phyloP scores from a whole-genome alignment of 176 grass and related monocot genomes.

The Ensete ventricosum region DNA sequence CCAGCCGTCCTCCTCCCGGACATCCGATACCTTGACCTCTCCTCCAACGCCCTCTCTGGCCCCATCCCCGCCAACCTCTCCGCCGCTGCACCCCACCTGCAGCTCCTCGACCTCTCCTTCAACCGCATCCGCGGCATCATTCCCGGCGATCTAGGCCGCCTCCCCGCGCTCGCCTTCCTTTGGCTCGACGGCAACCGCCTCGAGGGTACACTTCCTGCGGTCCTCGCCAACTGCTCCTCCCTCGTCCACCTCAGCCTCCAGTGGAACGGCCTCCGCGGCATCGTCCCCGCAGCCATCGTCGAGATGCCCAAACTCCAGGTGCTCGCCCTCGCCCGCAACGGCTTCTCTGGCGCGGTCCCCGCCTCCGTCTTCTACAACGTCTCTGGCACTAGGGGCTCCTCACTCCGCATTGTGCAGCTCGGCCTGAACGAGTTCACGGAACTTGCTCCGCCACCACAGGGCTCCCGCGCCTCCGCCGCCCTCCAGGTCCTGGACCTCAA shows the following conservation, averaged over 20 bases:
- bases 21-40: conserved; percentile 76
- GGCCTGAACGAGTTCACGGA: conserved; percentile 58
- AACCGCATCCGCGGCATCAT: conserved; percentile 84
- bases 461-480: conserved; percentile 12
- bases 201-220: conserved; percentile 79
- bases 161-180: conserved; percentile 76
- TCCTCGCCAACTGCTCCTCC: conserved; percentile 71
- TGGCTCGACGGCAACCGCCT: conserved; percentile 87
- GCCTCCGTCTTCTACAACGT: conserved; percentile 36
- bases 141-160: conserved; percentile 45
- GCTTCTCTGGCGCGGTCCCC: conserved; percentile 65
- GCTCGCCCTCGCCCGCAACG: conserved; percentile 67
- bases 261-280: conserved; percentile 69
- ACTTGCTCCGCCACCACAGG: conserved; percentile 24
- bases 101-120: conserved; percentile 78
- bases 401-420: conserved; percentile 73
- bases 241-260: conserved; percentile 82
- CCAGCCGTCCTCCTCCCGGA: conserved; percentile 35
- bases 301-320: conserved; percentile 66
- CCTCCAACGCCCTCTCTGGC: conserved; percentile 72
- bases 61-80: conserved; percentile 41
- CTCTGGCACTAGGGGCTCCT: conserved; percentile 36
- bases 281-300: conserved; percentile 63
- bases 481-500: conserved; percentile 61
- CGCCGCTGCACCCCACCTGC: conserved; percentile 37